Percentiles rank a stretch among this genome's conserved stretches.
Conservation (phyloP, 805 yeast genomes). For the Monosporozyma unispora region DNA sequence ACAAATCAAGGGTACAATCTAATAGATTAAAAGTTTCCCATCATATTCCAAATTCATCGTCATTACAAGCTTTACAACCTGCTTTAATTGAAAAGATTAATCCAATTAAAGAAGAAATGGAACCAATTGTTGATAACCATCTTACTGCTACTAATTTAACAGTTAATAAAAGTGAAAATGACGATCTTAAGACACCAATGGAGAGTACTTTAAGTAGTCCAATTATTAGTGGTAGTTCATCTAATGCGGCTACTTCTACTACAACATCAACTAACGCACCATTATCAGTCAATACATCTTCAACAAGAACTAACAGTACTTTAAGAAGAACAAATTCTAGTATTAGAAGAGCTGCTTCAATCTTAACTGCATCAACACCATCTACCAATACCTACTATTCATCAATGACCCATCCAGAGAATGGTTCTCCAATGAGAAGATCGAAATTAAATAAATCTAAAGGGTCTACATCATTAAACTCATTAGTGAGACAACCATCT, state of each 20-base stretch:
- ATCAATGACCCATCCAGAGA: conserved; percentile 3
- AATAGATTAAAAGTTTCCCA: background rate
- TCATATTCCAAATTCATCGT: background rate
- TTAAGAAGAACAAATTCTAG: conserved; percentile 30
- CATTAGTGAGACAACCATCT: conserved; percentile 28
- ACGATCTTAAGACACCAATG: background rate
- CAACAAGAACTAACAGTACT: conserved; percentile 6
- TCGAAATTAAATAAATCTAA: conserved; percentile 19
- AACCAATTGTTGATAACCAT: background rate
- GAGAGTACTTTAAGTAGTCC: background rate
- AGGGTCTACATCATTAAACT: conserved; percentile 20
- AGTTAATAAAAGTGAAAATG: background rate
- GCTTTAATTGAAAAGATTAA: background rate
- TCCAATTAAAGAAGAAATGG: background rate
- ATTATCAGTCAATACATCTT: background rate
- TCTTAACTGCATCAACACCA: conserved; percentile 16
- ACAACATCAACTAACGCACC: background rate
- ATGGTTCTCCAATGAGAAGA: conserved; percentile 1
- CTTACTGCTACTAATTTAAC: too few species aligned
- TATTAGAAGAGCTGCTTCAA: conserved; percentile 31
- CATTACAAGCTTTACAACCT: background rate
- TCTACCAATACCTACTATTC: conserved; percentile 2
- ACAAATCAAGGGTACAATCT: background rate
- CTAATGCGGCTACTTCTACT: background rate
- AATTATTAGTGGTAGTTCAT: background rate